Base-by-base conservation (phyloP, 2,329 filamentous ascomycete genomes). In the Aspergillus sp. region DNA sequence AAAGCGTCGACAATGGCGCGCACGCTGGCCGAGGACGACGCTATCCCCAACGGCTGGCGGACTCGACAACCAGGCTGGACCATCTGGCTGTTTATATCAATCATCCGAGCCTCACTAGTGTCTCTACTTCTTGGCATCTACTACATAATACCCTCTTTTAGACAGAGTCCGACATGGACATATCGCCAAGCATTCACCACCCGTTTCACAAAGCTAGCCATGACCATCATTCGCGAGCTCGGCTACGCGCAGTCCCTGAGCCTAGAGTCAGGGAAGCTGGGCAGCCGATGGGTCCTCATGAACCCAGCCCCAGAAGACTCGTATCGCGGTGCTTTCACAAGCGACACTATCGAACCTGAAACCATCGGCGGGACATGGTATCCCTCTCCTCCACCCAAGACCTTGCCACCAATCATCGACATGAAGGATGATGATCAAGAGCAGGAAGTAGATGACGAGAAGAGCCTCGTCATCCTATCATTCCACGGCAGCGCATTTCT, bases 21-120 rank as follows among this genome's bases (percentile, higher is more conserved):
- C 41, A 23, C 15, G 42, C 44, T 39, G 15, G 52, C 52, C 13
- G 52, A 54, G 10, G 11, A n/a, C 10, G 27, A 54, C 19, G 36
- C 52, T n/a, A 27, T 54, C 13, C 52, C 52, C n/a, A 54, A 15
- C 25, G 52, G 25, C 27, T 54, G 52, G 52, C 52, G 52, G 21
- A 54, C 38, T 8, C 32, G 52, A 2, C 52, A 54, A 21, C 52
- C 52, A 8, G 52, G 52, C 11, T 17, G 15, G 15, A 30, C 38
- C 52, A 44, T 54, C 27, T 54, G 52, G 52, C 13, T 41, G 15
- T 15, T 54, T 15, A 25, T 54, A 17, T 41, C 52, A 4, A 27
- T 44, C 2, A 8, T 42, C n/a, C 36, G 36, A 13, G 7, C 44
- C 52, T 17, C 17, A 19, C 52, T 54, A 15, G 15, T 44, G 5